A percentile compares a stretch with the other conserved stretches of the same genome.
Conservation (phyloP, 2,329 filamentous ascomycete species). For the Massarina eburnea region DNA sequence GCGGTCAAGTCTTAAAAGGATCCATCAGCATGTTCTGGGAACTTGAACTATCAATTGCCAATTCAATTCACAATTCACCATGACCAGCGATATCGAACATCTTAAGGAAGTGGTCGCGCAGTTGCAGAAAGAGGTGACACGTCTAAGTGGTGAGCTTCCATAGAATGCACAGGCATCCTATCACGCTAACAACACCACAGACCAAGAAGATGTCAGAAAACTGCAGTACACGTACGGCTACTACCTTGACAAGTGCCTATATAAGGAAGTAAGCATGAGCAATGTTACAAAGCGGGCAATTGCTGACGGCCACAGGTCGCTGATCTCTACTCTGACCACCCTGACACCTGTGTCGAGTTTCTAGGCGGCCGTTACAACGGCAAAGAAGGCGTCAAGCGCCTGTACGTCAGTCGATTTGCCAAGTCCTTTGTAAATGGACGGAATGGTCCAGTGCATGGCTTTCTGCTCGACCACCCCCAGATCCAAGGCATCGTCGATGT, state of each 20-base stretch:
- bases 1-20: neutral
- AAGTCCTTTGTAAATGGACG: constrained; percentile 55
- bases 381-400: constrained; percentile 54
- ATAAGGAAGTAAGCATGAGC: constrained; percentile 51
- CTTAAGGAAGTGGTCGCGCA: constrained; percentile 28
- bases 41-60: too few relatives aligned
- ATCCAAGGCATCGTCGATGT: constrained; percentile 60
- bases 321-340: constrained; percentile 54
- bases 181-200: constrained; percentile 32
- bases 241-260: constrained; percentile 62
- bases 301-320: constrained; percentile 25
- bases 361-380: constrained; percentile 57
- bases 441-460: constrained; percentile 59
- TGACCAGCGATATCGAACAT: constrained; percentile 33
- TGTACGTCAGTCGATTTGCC: constrained; percentile 57
- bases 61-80: constrained; percentile 14
- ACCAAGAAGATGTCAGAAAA: constrained; percentile 58
- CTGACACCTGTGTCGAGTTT: constrained; percentile 59
- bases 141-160: constrained; percentile 28
- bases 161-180: constrained; percentile 17
- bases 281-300: neutral
- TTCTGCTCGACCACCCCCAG: constrained; percentile 60
- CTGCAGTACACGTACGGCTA: constrained; percentile 62
- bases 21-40: neutral
- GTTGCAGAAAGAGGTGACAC: constrained; percentile 31